These are phyloP conservation scores for Rubus idaeus DNA, from an alignment of 306 rosid species.

Conservation along the genomic window DNA sequence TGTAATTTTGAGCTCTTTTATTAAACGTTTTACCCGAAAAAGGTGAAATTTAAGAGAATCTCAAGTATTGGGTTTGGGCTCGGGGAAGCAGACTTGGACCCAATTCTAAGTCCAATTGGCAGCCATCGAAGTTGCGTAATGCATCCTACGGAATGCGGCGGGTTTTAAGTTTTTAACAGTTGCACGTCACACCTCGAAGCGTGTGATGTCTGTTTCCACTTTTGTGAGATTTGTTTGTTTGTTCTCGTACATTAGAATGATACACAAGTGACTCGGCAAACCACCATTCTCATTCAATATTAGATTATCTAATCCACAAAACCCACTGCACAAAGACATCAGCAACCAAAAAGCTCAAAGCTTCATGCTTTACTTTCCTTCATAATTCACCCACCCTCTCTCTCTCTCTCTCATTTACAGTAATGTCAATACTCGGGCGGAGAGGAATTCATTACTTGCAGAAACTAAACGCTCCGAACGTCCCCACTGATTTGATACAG, in stretches of 20 bases:
- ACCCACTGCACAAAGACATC: too few relatives aligned
- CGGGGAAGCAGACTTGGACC: too few relatives aligned
- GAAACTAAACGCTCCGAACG: conserved; percentile 53
- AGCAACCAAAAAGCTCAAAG: neutral
- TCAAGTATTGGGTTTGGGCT: too few relatives aligned
- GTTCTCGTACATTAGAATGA: neutral
- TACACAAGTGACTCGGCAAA: conserved; percentile 2
- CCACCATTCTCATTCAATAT: neutral
- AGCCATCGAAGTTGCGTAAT: too few relatives aligned
- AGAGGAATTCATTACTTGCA: conserved; percentile 64
- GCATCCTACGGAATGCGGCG: neutral
- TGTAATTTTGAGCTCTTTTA: too few relatives aligned
- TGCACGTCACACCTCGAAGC: conserved; percentile 15
- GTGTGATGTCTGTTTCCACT: conserved; percentile 1
- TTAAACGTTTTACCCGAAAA: too few relatives aligned
- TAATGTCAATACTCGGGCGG: conserved; percentile 51
- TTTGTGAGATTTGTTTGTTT: neutral
- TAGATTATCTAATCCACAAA: neutral
- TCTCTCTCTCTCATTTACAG: conserved; percentile 22
- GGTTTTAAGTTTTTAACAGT: too few relatives aligned
- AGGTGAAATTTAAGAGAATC: too few relatives aligned
- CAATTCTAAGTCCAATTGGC: too few relatives aligned
- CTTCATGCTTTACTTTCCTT: neutral
- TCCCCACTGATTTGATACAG: conserved; percentile 55
- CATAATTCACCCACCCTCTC: neutral